A percentile compares a stretch with the other conserved stretches of the same genome.
Conservation (phyloP, 495 filamentous ascomycete genomes). For the Aspergillus affinis region DNA sequence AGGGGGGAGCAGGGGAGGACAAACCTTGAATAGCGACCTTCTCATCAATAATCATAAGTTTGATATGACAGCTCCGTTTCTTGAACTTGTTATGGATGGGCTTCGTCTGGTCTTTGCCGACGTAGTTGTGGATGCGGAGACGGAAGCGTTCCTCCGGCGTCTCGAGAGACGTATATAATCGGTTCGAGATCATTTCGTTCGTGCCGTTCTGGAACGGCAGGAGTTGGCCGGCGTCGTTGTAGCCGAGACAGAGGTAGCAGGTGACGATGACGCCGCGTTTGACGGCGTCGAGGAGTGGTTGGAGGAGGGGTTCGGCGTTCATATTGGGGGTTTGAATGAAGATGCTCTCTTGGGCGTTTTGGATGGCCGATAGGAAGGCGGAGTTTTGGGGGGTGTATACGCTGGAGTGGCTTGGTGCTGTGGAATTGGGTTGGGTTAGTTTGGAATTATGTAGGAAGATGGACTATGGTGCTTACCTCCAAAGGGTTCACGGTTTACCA, state of each 20-base stretch:
- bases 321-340: constrained; percentile 78
- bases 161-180: constrained; percentile 52
- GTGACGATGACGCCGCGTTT: constrained; percentile 64
- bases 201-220: constrained; percentile 73
- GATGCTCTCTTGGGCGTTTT: constrained; percentile 58
- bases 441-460: not conserved
- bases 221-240: constrained; percentile 75
- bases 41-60: constrained; percentile 72
- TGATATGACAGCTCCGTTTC: constrained; percentile 68
- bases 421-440: constrained; percentile 4
- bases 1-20: too few relatives aligned
- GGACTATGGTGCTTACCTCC: constrained; percentile 40
- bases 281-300: constrained; percentile 61
- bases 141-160: constrained; percentile 41
- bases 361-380: constrained; percentile 65
- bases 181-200: constrained; percentile 66
- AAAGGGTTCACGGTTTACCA: constrained; percentile 67
- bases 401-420: constrained; percentile 56
- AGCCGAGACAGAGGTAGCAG: constrained; percentile 71
- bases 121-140: constrained; percentile 65
- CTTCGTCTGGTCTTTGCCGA: constrained; percentile 66
- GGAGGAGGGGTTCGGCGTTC: constrained; percentile 66
- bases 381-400: constrained; percentile 69
- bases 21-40: constrained; percentile 60
- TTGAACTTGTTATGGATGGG: constrained; percentile 64